Conservation (phyloP, 148 eudicot species). For the Rhododendron kiyosumense region DNA sequence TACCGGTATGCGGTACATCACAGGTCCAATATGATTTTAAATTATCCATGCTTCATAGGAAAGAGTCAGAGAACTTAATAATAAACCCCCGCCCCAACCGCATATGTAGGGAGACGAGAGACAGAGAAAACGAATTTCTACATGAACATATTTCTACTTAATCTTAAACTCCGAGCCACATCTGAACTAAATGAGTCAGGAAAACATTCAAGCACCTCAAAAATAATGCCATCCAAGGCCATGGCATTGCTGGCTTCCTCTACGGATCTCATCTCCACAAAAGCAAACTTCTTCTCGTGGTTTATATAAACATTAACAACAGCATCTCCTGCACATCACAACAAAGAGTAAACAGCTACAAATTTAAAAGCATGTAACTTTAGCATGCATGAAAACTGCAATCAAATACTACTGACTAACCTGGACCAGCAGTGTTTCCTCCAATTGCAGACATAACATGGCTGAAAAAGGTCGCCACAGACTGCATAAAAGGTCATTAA, state of each 20-base stretch:
- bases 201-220: slow-evolving; percentile 42
- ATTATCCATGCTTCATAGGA: not conserved
- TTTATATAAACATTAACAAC: slow-evolving; percentile 92
- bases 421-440: slow-evolving; percentile 98
- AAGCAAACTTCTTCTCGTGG: slow-evolving; percentile 90
- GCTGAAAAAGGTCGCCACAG: slow-evolving; percentile 88
- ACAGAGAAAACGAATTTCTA: not conserved
- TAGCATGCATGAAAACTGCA: not conserved
- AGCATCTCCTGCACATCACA: slow-evolving; percentile 64
- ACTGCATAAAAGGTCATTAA: slow-evolving; percentile 38
- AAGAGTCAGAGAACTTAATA: not conserved
- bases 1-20: not conserved
- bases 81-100: not conserved
- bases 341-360: not conserved
- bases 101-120: not conserved
- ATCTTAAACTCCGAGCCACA: not conserved
- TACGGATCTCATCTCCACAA: slow-evolving; percentile 84
- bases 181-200: not conserved
- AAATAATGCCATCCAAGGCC: slow-evolving; percentile 72
- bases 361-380: not conserved
- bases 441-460: slow-evolving; percentile 92
- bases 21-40: no score
- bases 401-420: slow-evolving; percentile 28
- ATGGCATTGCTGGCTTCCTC: slow-evolving; percentile 90
- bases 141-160: not conserved